Percentiles rank a stretch among this genome's conserved stretches.
These are phyloP conservation scores for Dioscorea dumetorum DNA, from an alignment of 106 monocot genomes.

Conservation along the genomic window DNA sequence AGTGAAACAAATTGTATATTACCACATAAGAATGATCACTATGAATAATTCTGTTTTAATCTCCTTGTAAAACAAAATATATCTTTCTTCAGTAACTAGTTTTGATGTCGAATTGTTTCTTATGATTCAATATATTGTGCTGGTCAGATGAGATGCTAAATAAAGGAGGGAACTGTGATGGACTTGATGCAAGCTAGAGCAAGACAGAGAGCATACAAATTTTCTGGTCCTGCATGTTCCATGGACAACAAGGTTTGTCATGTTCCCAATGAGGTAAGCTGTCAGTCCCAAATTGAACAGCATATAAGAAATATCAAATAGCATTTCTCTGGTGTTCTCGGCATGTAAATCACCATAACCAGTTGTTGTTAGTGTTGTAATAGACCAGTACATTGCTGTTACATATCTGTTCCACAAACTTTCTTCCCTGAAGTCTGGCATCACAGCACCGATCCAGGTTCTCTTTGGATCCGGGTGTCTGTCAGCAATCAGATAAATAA, in stretches of 20 bases:
- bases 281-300: slow-evolving; percentile 68
- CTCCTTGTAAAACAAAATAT: not conserved
- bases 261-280: slow-evolving; percentile 77
- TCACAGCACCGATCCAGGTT: slow-evolving; percentile 66
- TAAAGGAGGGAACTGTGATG: not conserved
- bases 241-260: slow-evolving; percentile 83
- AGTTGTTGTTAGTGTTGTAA: slow-evolving; percentile 68
- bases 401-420: slow-evolving; percentile 66
- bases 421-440: slow-evolving; percentile 46
- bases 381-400: slow-evolving; percentile 72
- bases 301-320: slow-evolving; percentile 70
- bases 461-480: slow-evolving; percentile 43
- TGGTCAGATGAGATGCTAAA: not conserved
- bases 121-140: too few relatives aligned
- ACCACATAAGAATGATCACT: too few relatives aligned
- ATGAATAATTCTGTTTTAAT: too few relatives aligned
- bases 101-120: not conserved
- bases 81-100: not conserved
- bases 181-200: not conserved
- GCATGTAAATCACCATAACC: slow-evolving; percentile 84
- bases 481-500: slow-evolving; percentile 69
- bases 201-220: slow-evolving; percentile 36
- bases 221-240: slow-evolving; percentile 68
- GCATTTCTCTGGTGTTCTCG: slow-evolving; percentile 63
- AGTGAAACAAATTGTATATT: too few relatives aligned